A percentile compares a stretch with the other conserved stretches of the same genome.
phyloP scores from a whole-genome alignment of 768 basidiomycete genomes.

The Podaxis sp. region DNA sequence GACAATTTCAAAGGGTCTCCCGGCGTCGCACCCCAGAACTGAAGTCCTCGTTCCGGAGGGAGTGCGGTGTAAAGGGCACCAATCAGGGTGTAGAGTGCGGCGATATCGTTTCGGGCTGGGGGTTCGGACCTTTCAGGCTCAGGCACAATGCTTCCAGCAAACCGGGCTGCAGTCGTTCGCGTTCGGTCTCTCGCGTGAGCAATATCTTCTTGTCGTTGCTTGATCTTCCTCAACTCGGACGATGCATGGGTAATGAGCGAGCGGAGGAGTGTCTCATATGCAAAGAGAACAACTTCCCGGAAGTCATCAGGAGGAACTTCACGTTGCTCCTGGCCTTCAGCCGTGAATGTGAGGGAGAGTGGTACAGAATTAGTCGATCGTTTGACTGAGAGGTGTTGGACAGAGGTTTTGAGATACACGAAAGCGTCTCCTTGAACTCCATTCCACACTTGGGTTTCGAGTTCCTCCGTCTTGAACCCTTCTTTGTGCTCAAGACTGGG shows the following conservation, averaged over 20 bases:
- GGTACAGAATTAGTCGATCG: constrained; percentile 31
- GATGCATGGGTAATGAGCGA: constrained; percentile 75
- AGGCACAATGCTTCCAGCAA: constrained; percentile 38
- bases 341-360: neutral
- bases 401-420: constrained; percentile 60
- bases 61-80: constrained; percentile 77
- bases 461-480: constrained; percentile 73
- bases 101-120: constrained; percentile 77
- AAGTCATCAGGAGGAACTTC: constrained; percentile 51
- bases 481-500: constrained; percentile 59
- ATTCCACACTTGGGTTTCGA: constrained; percentile 80
- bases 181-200: constrained; percentile 67
- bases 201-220: constrained; percentile 87
- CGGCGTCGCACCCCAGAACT: constrained; percentile 80
- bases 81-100: constrained; percentile 80
- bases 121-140: constrained; percentile 40
- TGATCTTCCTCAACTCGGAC: constrained; percentile 81
- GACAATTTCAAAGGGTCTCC: constrained; percentile 34
- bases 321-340: constrained; percentile 46
- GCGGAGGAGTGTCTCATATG: constrained; percentile 71
- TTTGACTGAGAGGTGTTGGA: constrained; percentile 55
- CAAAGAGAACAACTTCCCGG: constrained; percentile 52
- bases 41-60: constrained; percentile 73
- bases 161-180: constrained; percentile 47
- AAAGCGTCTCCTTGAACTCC: constrained; percentile 86